Percentiles rank a stretch among this genome's conserved stretches.
Evolutionary conservation across 805 yeast genomes (phyloP).

Genomic region (Millerago galiae): DNA sequence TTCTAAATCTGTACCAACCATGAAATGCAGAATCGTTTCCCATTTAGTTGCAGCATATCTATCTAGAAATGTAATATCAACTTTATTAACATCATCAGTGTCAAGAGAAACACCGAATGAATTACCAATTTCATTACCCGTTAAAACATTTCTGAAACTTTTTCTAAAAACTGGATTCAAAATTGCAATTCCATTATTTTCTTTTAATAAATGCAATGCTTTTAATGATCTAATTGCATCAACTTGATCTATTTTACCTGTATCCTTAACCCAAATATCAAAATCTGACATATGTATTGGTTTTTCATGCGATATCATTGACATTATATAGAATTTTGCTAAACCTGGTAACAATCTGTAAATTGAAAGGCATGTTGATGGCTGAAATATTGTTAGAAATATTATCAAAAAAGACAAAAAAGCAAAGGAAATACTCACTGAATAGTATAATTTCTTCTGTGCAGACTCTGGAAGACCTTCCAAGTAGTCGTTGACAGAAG

Average conservation of each 20-base stretch:
- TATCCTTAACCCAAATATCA: conserved; percentile 68
- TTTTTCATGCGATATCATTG: conserved; percentile 75
- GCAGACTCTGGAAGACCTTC: conserved; percentile 85
- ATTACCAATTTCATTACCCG: conserved; percentile 63
- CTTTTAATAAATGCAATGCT: conserved; percentile 68
- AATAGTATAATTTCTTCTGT: conserved; percentile 73
- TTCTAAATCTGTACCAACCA: conserved; percentile 87
- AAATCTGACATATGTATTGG: conserved; percentile 62
- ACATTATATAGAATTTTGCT: conserved; percentile 84
- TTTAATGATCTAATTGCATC: conserved; percentile 77
- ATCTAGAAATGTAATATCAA: conserved; percentile 63
- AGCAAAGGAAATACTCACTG: conserved; percentile 26
- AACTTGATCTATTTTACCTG: conserved; percentile 45
- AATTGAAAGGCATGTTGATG: conserved; percentile 94
- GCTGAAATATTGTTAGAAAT: conserved; percentile 25
- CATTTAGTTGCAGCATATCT: conserved; percentile 79
- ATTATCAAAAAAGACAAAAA: background rate
- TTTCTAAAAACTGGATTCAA: conserved; percentile 69
- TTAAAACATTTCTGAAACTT: conserved; percentile 74
- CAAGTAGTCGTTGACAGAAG: conserved; percentile 76
- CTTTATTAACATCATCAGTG: conserved; percentile 46
- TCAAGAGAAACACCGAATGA: conserved; percentile 74
- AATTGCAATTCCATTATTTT: conserved; percentile 40
- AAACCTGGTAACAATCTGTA: conserved; percentile 81
- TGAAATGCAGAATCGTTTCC: conserved; percentile 93